phyloP scores from a whole-genome alignment of 2,329 filamentous ascomycete genomes.

The Elsinoe necatrix region DNA sequence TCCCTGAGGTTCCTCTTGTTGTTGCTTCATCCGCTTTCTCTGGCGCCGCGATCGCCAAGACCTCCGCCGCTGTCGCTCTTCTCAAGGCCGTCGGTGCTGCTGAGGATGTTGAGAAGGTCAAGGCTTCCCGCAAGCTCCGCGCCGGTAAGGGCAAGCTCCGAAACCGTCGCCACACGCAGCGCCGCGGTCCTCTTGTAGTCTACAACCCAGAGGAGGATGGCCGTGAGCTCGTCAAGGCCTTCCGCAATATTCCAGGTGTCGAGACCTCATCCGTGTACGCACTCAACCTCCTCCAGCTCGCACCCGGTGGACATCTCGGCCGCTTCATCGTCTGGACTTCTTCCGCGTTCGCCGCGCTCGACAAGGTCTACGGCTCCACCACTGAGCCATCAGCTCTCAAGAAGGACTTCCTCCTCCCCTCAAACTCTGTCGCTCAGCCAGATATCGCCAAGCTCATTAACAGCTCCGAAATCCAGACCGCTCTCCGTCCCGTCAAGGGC shows the following conservation, averaged over 20 bases:
- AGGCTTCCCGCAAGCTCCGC: constrained; percentile 90
- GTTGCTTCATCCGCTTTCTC: constrained; percentile 86
- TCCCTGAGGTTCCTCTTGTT: constrained; percentile 95
- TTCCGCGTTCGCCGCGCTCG: constrained; percentile 88
- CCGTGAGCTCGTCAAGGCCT: constrained; percentile 85
- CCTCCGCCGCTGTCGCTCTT: constrained; percentile 74
- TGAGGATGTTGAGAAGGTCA: constrained; percentile 88
- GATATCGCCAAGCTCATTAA: constrained; percentile 98
- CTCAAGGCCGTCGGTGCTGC: constrained; percentile 87
- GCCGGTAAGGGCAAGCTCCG: constrained; percentile 98
- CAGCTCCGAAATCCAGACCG: constrained; percentile 95
- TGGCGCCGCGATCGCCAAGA: constrained; percentile 73
- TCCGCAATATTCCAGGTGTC: constrained; percentile 98
- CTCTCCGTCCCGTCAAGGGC: constrained; percentile 85
- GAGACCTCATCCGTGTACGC: constrained; percentile 91
- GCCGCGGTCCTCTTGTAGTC: constrained; percentile 94
- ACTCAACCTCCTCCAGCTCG: constrained; percentile 98
- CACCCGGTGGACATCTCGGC: constrained; percentile 95
- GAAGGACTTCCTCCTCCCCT: constrained; percentile 97
- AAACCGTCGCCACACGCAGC: constrained; percentile 92
- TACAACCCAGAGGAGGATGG: constrained; percentile 94
- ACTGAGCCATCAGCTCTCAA: constrained; percentile 84
- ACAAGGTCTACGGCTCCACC: constrained; percentile 93
- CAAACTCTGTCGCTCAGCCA: constrained; percentile 85
- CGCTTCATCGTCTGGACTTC: constrained; percentile 99